A percentile compares a stretch with the other conserved stretches of the same genome.
Evolutionary conservation across 2,329 filamentous ascomycete species (phyloP).

Genomic region (Fusarium abutilonis): DNA sequence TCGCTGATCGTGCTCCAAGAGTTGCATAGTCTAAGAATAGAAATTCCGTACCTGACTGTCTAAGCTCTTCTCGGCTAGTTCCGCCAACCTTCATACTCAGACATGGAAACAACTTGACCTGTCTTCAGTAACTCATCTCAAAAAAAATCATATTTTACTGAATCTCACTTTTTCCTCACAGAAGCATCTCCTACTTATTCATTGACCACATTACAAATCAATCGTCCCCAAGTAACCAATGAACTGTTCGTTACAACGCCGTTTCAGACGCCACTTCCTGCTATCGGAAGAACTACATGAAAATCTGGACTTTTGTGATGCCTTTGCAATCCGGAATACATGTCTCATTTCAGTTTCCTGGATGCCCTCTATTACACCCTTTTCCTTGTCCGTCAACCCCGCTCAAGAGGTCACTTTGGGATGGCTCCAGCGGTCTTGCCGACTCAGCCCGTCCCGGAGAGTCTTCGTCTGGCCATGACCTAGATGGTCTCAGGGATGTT

Average conservation of each 20-base stretch:
- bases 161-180: not conserved
- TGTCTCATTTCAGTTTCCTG: slow-evolving; percentile 37
- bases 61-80: slow-evolving; percentile 42
- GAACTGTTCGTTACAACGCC: slow-evolving; percentile 44
- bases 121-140: not conserved
- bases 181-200: not conserved
- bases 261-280: slow-evolving; percentile 45
- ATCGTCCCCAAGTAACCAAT: slow-evolving; percentile 22
- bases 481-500: slow-evolving; percentile 63
- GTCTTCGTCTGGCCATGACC: slow-evolving; percentile 34
- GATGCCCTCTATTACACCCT: slow-evolving; percentile 43
- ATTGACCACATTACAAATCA: not conserved
- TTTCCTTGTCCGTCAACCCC: slow-evolving; percentile 42
- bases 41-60: slow-evolving; percentile 19
- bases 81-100: not conserved
- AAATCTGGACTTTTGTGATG: slow-evolving; percentile 46
- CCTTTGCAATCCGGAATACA: slow-evolving; percentile 37
- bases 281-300: slow-evolving; percentile 44
- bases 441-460: slow-evolving; percentile 28
- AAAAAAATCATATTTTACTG: not conserved
- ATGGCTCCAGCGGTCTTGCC: slow-evolving; percentile 33
- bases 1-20: slow-evolving; percentile 8
- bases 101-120: slow-evolving; percentile 2
- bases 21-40: slow-evolving; percentile 23
- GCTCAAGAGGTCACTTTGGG: slow-evolving; percentile 22